A percentile compares a stretch with the other conserved stretches of the same genome.
phyloP scores from a whole-genome alignment of 2,329 filamentous ascomycete species.

The Dactylonectria macrodidyma region DNA sequence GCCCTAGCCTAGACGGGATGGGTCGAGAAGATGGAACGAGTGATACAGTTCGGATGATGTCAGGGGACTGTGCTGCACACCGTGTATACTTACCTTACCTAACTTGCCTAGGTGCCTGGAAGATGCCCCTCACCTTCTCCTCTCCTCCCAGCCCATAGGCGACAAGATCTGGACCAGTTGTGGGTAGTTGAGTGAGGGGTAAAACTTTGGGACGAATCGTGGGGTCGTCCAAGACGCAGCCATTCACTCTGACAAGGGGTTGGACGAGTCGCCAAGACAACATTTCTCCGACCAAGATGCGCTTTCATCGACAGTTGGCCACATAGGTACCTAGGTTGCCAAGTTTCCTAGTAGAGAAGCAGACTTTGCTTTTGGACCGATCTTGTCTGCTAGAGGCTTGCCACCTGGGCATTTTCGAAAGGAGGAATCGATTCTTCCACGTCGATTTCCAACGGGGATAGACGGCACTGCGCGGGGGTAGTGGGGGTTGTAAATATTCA shows the following conservation, averaged over 20 bases:
- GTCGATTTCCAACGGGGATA: conserved; percentile 8
- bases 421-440: conserved; percentile 8
- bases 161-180: not conserved
- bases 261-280: not conserved
- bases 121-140: not conserved
- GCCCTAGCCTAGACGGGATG: not conserved
- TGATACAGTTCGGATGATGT: not conserved
- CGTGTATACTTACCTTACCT: not conserved
- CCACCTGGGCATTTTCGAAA: not conserved
- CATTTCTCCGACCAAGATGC: not conserved
- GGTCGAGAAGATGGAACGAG: not conserved
- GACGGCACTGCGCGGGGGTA: conserved; percentile 26
- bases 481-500: conserved; percentile 10
- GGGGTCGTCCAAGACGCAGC: not conserved
- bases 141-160: too few relatives aligned
- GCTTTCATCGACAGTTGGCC: not conserved
- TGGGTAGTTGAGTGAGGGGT: conserved; percentile 1
- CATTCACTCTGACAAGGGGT: not conserved
- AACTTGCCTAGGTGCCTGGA: too few relatives aligned
- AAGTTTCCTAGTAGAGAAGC: not conserved
- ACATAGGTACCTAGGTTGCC: not conserved
- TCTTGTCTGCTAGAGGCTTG: not conserved
- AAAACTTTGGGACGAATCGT: not conserved
- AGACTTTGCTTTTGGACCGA: not conserved
- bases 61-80: not conserved